A percentile compares a stretch with the other conserved stretches of the same genome.
Evolutionary conservation across 768 basidiomycete genomes (phyloP).

Genomic region (Cystobasidium onofrii): DNA sequence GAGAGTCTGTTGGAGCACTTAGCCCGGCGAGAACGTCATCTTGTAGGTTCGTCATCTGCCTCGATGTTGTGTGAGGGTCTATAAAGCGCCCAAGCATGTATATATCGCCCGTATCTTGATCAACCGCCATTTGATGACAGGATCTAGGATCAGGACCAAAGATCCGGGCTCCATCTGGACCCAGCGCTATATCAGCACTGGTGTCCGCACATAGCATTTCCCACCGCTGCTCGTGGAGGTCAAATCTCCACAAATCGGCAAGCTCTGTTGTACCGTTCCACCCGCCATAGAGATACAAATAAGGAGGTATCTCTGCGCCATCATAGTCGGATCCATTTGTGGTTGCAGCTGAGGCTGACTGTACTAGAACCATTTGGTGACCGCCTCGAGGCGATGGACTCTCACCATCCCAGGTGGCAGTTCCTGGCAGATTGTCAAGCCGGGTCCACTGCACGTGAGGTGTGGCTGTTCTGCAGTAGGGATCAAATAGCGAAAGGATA

Average conservation of each 20-base stretch:
- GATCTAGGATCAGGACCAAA: slow-evolving; percentile 10
- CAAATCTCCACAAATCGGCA: slow-evolving; percentile 29
- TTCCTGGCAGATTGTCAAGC: slow-evolving; percentile 23
- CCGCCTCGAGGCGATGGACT: slow-evolving; percentile 25
- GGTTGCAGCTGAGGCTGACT: not conserved
- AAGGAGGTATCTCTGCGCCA: not conserved
- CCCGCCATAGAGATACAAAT: slow-evolving; percentile 31
- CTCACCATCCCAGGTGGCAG: slow-evolving; percentile 24
- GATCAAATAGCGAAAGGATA: slow-evolving; percentile 15
- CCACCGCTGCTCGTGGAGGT: not conserved
- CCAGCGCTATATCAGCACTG: not conserved
- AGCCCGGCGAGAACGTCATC: not conserved
- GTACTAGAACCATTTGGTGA: slow-evolving; percentile 32
- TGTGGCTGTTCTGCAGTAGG: not conserved
- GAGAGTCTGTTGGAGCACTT: not conserved
- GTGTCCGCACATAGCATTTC: not conserved
- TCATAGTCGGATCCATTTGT: not conserved
- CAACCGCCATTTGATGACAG: slow-evolving; percentile 32
- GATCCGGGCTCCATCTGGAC: not conserved
- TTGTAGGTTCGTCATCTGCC: not conserved
- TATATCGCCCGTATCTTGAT: slow-evolving; percentile 27
- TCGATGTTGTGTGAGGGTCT: not conserved
- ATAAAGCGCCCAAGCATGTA: slow-evolving; percentile 31
- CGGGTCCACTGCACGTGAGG: slow-evolving; percentile 23
- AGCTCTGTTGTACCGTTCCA: slow-evolving; percentile 30